phyloP scores from a whole-genome alignment of 2,329 filamentous ascomycete species.

The Beauveria sp. region DNA sequence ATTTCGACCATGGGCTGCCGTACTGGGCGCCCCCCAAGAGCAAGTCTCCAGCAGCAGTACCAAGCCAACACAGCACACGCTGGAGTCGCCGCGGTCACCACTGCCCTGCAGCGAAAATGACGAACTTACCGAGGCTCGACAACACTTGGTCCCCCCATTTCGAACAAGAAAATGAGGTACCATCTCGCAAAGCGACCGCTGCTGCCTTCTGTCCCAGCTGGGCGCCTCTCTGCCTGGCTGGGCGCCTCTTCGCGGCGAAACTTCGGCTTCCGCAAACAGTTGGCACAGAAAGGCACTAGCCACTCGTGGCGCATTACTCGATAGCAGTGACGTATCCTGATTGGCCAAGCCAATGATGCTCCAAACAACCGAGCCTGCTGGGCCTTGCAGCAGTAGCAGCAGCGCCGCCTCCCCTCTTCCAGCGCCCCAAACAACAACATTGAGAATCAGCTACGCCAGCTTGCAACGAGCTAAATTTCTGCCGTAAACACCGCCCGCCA shows the following conservation, averaged over 20 bases:
- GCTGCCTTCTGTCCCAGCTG: neutral
- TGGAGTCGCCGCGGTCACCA: neutral
- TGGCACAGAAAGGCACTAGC: slow-evolving; percentile 3
- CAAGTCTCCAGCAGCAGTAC: neutral
- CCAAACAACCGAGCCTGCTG: slow-evolving; percentile 2
- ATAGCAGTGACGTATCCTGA: neutral
- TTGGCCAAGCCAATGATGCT: neutral
- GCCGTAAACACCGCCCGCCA: slow-evolving; percentile 13
- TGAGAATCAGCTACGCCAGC: slow-evolving; percentile 7
- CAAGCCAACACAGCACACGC: neutral
- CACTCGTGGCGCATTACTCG: slow-evolving; percentile 8
- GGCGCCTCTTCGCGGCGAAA: neutral
- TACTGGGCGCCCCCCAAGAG: neutral
- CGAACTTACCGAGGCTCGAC: neutral
- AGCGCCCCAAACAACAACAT: slow-evolving; percentile 11
- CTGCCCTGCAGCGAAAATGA: neutral
- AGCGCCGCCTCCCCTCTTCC: slow-evolving; percentile 1
- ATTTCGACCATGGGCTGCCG: neutral
- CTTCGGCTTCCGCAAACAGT: slow-evolving; percentile 10
- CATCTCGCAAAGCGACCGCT: neutral
- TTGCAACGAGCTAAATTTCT: slow-evolving; percentile 13
- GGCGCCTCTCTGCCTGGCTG: neutral
- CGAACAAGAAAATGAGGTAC: neutral
- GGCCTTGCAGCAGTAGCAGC: neutral
- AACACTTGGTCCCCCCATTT: neutral